A percentile compares a stretch with the other conserved stretches of the same genome.
phyloP scores from a whole-genome alignment of 2,329 filamentous ascomycete species.

The Calycina herbarum region DNA sequence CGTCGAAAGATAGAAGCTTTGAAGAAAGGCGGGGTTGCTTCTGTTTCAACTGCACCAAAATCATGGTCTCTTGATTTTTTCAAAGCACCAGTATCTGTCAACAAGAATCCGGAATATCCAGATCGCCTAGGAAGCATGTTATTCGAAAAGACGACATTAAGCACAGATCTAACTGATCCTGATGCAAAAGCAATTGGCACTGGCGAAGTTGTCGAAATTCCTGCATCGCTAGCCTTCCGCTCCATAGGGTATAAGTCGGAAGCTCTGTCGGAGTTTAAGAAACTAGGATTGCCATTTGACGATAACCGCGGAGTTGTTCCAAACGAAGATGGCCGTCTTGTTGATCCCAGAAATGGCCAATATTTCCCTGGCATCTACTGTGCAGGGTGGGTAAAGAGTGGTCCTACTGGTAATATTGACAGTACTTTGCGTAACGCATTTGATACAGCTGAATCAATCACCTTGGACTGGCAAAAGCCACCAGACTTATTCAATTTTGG shows the following conservation, averaged over 20 bases:
- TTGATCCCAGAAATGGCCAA: conserved; percentile 33
- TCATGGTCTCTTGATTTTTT: conserved; percentile 87
- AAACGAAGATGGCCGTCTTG: conserved; percentile 81
- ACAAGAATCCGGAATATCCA: conserved; percentile 43
- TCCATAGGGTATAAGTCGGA: conserved; percentile 94
- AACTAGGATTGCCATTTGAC: conserved; percentile 79
- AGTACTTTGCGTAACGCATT: conserved; percentile 97
- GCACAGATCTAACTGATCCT: conserved; percentile 54
- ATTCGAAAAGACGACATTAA: conserved; percentile 64
- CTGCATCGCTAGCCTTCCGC: conserved; percentile 76
- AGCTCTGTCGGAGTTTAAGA: conserved; percentile 70
- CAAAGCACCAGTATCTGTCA: conserved; percentile 72
- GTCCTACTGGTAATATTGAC: conserved; percentile 92
- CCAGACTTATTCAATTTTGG: conserved; percentile 48
- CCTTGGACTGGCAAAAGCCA: conserved; percentile 66
- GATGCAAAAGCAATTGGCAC: conserved; percentile 50
- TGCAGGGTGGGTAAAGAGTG: conserved; percentile 93
- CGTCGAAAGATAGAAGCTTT: conserved; percentile 80
- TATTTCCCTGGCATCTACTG: conserved; percentile 77
- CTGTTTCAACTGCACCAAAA: conserved; percentile 51
- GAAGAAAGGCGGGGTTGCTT: conserved; percentile 65
- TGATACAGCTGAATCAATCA: conserved; percentile 79
- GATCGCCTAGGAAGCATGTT: conserved; percentile 59
- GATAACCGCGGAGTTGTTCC: conserved; percentile 70
- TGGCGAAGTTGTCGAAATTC: conserved; percentile 52